phyloP scores from a whole-genome alignment of 805 yeast species.

The Saturnispora galanensis region DNA sequence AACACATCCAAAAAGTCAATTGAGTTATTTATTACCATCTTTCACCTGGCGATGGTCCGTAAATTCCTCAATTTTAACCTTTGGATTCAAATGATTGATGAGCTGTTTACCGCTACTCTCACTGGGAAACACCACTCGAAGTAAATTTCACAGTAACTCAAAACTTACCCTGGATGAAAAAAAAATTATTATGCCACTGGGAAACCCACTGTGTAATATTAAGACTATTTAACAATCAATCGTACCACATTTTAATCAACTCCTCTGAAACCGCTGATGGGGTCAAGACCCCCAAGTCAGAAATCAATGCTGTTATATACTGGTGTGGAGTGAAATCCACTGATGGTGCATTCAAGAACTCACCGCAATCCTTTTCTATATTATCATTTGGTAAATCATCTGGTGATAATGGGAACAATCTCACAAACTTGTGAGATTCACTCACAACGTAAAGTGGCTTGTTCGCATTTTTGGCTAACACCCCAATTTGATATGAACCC shows the following conservation, averaged over 20 bases:
- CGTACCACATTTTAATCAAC: conserved; percentile 96
- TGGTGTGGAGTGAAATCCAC: conserved; percentile 96
- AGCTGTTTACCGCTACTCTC: too few species aligned
- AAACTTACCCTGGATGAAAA: too few species aligned
- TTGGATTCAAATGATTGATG: too few species aligned
- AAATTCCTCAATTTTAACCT: too few species aligned
- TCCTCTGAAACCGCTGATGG: conserved; percentile 99
- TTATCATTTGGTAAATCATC: conserved; percentile 64
- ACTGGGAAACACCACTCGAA: too few species aligned
- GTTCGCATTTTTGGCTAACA: conserved; percentile 78
- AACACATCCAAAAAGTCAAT: too few species aligned
- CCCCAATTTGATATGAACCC: conserved; percentile 93
- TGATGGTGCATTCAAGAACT: conserved; percentile 37
- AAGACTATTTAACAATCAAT: conserved; percentile 30
- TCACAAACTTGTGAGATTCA: conserved; percentile 91
- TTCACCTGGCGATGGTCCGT: too few species aligned
- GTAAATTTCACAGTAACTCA: too few species aligned
- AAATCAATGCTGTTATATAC: conserved; percentile 87
- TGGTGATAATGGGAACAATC: conserved; percentile 90
- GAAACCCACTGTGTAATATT: neutral
- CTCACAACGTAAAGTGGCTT: conserved; percentile 92
- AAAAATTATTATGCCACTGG: too few species aligned
- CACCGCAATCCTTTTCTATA: conserved; percentile 20
- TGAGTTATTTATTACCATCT: too few species aligned
- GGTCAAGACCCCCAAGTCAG: conserved; percentile 93